Evolutionary conservation across 2,329 filamentous ascomycete species (phyloP).

Genomic region (Didymella lethalis): DNA sequence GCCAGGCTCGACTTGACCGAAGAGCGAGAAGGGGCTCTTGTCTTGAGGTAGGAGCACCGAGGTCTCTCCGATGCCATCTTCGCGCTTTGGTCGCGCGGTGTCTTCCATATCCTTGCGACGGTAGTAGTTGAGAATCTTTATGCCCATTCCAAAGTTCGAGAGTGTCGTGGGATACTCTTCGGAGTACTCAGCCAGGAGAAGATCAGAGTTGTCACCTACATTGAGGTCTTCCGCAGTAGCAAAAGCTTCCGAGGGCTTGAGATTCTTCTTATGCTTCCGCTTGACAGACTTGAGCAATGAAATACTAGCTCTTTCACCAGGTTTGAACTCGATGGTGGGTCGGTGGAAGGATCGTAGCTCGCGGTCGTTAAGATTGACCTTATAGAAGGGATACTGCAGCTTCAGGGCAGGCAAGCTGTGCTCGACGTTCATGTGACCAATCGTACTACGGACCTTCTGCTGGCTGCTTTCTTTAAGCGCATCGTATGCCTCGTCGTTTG

Average conservation of each 20-base stretch:
- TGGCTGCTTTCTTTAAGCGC: constrained; percentile 96
- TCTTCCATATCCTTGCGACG: constrained; percentile 82
- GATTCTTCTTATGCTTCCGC: constrained; percentile 80
- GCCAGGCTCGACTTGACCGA: constrained; percentile 89
- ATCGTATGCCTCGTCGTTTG: constrained; percentile 95
- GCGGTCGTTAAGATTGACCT: constrained; percentile 76
- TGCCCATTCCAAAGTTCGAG: constrained; percentile 98
- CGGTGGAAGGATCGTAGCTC: constrained; percentile 85
- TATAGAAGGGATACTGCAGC: constrained; percentile 95
- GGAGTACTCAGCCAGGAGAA: constrained; percentile 91
- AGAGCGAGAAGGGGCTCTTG: constrained; percentile 93
- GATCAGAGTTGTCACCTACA: constrained; percentile 85
- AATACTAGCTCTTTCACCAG: constrained; percentile 75
- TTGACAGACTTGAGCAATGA: constrained; percentile 74
- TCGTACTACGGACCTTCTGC: constrained; percentile 90
- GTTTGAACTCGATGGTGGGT: constrained; percentile 76
- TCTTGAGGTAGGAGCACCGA: constrained; percentile 90
- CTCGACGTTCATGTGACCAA: constrained; percentile 91
- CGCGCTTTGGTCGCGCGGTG: constrained; percentile 75
- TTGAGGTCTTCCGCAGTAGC: constrained; percentile 81
- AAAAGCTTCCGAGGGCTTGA: constrained; percentile 80
- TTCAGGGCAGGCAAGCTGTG: constrained; percentile 92
- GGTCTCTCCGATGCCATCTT: constrained; percentile 78
- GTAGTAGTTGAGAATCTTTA: constrained; percentile 95
- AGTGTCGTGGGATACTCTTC: constrained; percentile 91